phyloP scores from a whole-genome alignment of 257 asterid species.

The Solanum ossicruentum region DNA sequence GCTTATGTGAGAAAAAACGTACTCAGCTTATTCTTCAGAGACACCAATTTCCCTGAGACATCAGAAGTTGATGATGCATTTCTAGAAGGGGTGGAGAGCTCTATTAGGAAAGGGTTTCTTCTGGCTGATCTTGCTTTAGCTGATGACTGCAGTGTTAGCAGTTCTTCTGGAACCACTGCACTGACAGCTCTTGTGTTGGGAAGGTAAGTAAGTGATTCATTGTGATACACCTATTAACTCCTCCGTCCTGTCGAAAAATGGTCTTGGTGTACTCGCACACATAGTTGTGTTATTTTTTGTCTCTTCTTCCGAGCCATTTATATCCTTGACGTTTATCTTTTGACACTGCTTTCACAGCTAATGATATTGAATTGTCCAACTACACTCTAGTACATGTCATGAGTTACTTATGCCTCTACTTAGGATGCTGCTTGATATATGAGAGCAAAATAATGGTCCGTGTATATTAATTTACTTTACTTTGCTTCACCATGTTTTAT shows the following conservation, averaged over 20 bases:
- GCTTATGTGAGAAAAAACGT: slow-evolving; percentile 45
- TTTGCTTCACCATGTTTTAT: neutral
- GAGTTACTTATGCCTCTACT: neutral
- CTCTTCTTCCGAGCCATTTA: neutral
- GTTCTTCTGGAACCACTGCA: slow-evolving; percentile 67
- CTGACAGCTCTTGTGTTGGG: slow-evolving; percentile 52
- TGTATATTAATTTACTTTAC: neutral
- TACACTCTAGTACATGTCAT: neutral
- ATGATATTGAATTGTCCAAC: neutral
- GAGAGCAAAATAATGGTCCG: neutral
- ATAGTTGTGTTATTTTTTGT: neutral
- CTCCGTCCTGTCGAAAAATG: neutral
- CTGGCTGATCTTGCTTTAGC: slow-evolving; percentile 57
- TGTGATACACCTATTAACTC: slow-evolving; percentile 9
- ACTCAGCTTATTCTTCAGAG: slow-evolving; percentile 47
- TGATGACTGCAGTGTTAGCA: slow-evolving; percentile 41
- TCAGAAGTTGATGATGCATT: slow-evolving; percentile 31
- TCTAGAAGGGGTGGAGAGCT: slow-evolving; percentile 14
- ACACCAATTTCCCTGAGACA: slow-evolving; percentile 36
- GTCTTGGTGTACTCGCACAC: neutral
- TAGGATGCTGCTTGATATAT: neutral
- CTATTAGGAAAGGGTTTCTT: slow-evolving; percentile 46
- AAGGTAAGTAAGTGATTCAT: slow-evolving; percentile 28
- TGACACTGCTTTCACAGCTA: slow-evolving; percentile 26
- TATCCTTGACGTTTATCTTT: neutral